Percentiles rank a stretch among this genome's conserved stretches.
These are phyloP conservation scores for Sphagnum magellanicum DNA, from an alignment of 228 moss, liverwort and hornwort species.

Conservation along the genomic window DNA sequence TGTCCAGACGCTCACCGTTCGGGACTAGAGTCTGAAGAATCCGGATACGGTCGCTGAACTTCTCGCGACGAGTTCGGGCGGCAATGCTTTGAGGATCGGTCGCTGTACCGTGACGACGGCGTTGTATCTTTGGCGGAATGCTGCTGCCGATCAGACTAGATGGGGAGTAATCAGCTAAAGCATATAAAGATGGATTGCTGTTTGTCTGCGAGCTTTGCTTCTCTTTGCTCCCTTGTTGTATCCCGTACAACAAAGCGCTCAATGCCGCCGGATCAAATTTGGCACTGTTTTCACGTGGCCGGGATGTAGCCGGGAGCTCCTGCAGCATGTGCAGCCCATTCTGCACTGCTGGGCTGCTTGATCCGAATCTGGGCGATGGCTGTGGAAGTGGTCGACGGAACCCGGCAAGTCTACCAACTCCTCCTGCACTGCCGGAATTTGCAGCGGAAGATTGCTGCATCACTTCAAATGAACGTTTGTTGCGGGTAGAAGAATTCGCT, in stretches of 20 bases:
- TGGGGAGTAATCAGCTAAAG: slow-evolving; percentile 31
- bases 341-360: slow-evolving; percentile 4
- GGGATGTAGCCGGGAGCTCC: slow-evolving; percentile 15
- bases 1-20: slow-evolving; percentile 95
- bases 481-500: not conserved
- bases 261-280: slow-evolving; percentile 52
- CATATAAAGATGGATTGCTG: slow-evolving; percentile 45
- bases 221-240: slow-evolving; percentile 7
- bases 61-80: slow-evolving; percentile 84
- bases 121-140: slow-evolving; percentile 35
- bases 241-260: slow-evolving; percentile 38
- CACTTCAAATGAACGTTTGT: slow-evolving; percentile 55
- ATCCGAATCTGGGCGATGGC: not conserved
- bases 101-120: slow-evolving; percentile 57
- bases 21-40: slow-evolving; percentile 84
- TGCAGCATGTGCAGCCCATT: slow-evolving; percentile 12
- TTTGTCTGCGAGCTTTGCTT: slow-evolving; percentile 28
- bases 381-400: slow-evolving; percentile 2
- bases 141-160: not conserved
- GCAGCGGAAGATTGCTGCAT: slow-evolving; percentile 36
- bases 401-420: slow-evolving; percentile 4
- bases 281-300: slow-evolving; percentile 23
- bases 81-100: slow-evolving; percentile 62
- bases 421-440: not conserved
- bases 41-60: slow-evolving; percentile 94